Percentiles rank a stretch among this genome's conserved stretches.
These are phyloP conservation scores for Cocos nucifera DNA, from an alignment of 176 grass and related monocot genomes.

Conservation along the genomic window DNA sequence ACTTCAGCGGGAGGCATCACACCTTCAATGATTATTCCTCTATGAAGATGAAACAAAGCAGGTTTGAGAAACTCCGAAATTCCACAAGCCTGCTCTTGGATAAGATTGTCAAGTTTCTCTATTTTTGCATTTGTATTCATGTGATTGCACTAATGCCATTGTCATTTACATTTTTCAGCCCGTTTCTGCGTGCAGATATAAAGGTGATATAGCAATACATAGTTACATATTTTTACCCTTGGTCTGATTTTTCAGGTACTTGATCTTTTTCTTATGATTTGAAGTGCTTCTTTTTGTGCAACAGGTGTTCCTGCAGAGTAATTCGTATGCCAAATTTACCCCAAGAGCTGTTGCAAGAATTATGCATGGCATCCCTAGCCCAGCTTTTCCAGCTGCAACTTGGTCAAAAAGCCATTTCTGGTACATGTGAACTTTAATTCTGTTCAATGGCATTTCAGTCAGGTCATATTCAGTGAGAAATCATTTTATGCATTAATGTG, in stretches of 20 bases:
- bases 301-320: slow-evolving; percentile 90
- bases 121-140: neutral
- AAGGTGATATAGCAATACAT: slow-evolving; percentile 46
- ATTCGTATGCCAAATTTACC: slow-evolving; percentile 68
- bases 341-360: slow-evolving; percentile 86
- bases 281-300: neutral
- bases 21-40: slow-evolving; percentile 17
- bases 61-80: slow-evolving; percentile 22
- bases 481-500: no score
- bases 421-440: slow-evolving; percentile 20
- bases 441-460: neutral
- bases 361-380: slow-evolving; percentile 84
- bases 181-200: slow-evolving; percentile 82
- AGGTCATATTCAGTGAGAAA: neutral
- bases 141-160: slow-evolving; percentile 13
- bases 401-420: slow-evolving; percentile 91
- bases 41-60: slow-evolving; percentile 36
- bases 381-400: slow-evolving; percentile 61
- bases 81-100: no score
- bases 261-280: no score
- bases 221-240: slow-evolving; percentile 1
- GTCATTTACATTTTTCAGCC: slow-evolving; percentile 37
- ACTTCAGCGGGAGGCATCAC: slow-evolving; percentile 41
- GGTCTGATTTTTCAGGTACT: no score
- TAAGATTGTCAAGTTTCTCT: no score